Percentiles rank a stretch among this genome's conserved stretches.
These are phyloP conservation scores for Fraxinus excelsior DNA, from an alignment of 257 asterid genomes.

Conservation along the genomic window DNA sequence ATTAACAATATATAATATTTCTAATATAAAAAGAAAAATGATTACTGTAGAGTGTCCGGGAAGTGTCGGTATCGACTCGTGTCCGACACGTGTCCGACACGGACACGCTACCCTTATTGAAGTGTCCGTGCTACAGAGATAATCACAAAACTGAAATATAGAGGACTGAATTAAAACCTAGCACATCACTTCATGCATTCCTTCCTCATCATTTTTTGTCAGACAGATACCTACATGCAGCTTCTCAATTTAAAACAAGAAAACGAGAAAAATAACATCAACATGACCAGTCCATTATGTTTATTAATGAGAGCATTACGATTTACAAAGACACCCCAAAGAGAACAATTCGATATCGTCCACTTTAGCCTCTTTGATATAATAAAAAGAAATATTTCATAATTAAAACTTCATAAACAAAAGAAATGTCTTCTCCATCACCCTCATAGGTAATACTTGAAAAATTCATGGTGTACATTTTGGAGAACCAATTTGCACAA, in stretches of 20 bases:
- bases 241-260: background rate
- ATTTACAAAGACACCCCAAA: constrained; percentile 12
- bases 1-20: too few relatives aligned
- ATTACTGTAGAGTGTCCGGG: too few relatives aligned
- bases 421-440: background rate
- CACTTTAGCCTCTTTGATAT: background rate
- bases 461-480: background rate
- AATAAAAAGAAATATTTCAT: background rate
- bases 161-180: background rate
- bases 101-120: too few relatives aligned
- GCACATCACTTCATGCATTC: constrained; percentile 1
- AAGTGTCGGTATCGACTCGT: too few relatives aligned
- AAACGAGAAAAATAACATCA: background rate
- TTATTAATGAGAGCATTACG: background rate
- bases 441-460: background rate
- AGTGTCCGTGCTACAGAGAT: too few relatives aligned
- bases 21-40: too few relatives aligned
- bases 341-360: too few relatives aligned
- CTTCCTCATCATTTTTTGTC: background rate
- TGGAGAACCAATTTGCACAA: background rate
- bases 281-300: background rate
- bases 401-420: background rate
- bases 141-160: background rate
- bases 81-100: too few relatives aligned
- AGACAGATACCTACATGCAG: background rate